These are phyloP conservation scores for Priceomyces fermenticarens DNA, from an alignment of 805 yeast genomes.

Conservation along the genomic window DNA sequence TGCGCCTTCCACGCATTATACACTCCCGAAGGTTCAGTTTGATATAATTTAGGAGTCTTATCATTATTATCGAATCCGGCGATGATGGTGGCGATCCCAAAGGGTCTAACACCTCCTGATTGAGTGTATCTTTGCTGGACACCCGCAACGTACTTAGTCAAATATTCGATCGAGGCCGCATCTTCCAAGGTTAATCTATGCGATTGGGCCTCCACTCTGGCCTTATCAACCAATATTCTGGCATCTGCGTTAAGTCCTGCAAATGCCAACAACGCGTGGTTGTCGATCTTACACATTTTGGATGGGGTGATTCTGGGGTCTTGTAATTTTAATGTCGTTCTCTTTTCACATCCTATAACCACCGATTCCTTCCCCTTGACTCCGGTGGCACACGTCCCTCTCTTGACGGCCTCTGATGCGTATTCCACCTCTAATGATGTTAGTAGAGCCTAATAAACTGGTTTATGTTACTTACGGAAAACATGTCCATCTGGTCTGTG, in stretches of 20 bases:
- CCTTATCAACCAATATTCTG: constrained; percentile 88
- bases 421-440: constrained; percentile 77
- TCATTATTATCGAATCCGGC: constrained; percentile 94
- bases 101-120: constrained; percentile 97
- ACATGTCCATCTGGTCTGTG: constrained; percentile 97
- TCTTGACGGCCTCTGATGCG: constrained; percentile 94
- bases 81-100: constrained; percentile 91
- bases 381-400: constrained; percentile 98
- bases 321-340: constrained; percentile 91
- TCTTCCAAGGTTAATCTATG: constrained; percentile 93
- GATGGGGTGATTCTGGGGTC: constrained; percentile 96
- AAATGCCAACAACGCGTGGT: constrained; percentile 87
- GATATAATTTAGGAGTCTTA: constrained; percentile 75
- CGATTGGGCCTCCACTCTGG: constrained; percentile 94
- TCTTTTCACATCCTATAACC: constrained; percentile 93
- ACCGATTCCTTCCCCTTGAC: constrained; percentile 87
- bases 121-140: constrained; percentile 96
- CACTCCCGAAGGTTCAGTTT: constrained; percentile 97
- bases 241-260: constrained; percentile 99
- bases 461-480: constrained; percentile 58
- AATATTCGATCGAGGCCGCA: constrained; percentile 85
- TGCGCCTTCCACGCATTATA: constrained; percentile 98
- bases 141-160: constrained; percentile 95
- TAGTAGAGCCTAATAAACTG: constrained; percentile 21
- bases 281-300: constrained; percentile 87